Conservation (phyloP, 2,329 filamentous ascomycete species). For the Stylonectria norvegica region DNA sequence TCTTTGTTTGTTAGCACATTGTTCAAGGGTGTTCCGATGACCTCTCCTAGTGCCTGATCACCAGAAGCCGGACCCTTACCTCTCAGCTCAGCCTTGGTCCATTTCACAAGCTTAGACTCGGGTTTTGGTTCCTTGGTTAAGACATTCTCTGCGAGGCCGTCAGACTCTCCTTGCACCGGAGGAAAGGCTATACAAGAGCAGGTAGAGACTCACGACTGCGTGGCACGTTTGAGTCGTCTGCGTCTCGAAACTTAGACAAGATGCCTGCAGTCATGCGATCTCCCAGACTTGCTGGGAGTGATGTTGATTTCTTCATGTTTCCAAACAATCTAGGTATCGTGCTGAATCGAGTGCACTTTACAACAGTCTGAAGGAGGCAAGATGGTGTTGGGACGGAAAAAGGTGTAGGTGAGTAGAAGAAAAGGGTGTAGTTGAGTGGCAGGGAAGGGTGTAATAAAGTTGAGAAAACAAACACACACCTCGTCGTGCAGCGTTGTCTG, state of each 20-base stretch:
- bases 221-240: not conserved
- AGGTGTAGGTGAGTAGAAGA: too few relatives aligned
- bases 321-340: too few relatives aligned
- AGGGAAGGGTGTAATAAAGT: too few relatives aligned
- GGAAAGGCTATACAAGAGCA: not conserved
- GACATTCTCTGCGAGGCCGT: not conserved
- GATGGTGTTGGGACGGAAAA: too few relatives aligned
- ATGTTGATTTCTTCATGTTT: conserved; percentile 9
- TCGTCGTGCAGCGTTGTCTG: too few relatives aligned
- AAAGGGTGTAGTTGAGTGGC: too few relatives aligned
- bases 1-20: conserved; percentile 3
- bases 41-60: not conserved
- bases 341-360: too few relatives aligned
- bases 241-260: not conserved
- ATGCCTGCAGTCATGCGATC: not conserved
- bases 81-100: conserved; percentile 9
- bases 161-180: too few relatives aligned
- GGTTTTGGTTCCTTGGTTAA: not conserved
- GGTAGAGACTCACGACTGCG: not conserved
- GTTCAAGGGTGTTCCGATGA: not conserved
- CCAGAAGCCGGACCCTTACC: conserved; percentile 1
- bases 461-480: too few relatives aligned
- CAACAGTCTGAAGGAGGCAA: too few relatives aligned
- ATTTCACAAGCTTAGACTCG: conserved; percentile 3
- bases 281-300: conserved; percentile 2